Base-by-base conservation (phyloP, 2,329 filamentous ascomycete species). In the Penicillium corylophilum region DNA sequence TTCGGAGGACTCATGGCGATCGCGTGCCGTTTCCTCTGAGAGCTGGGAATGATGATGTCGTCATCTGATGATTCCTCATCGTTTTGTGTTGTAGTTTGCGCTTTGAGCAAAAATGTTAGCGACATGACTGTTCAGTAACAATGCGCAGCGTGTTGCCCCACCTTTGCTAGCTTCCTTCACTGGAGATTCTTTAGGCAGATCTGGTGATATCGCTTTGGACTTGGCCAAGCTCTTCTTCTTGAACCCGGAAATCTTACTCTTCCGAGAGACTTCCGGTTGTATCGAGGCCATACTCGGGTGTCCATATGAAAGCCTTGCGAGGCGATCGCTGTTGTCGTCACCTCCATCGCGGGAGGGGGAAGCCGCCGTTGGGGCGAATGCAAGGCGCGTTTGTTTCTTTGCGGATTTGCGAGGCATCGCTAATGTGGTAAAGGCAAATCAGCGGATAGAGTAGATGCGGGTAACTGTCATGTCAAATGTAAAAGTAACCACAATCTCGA, bases 321-420 rank as follows among this genome's bases (percentile, higher is more conserved):
- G 59, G 42, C 66, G 64, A 38, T 67, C 64, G 36, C 54, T 53
- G 15, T 64, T 56, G 3, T 58, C 58, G 2, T 59, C 56, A 15
- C 57, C 55, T 9, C 56, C 60, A 15, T 51, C 38, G 2, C 22
- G 42, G 5, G 54, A n/a, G 9, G 49, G 63, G 1, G 66, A 56
- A 12, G 68, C 63, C 28, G 65, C 52, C 13, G 70, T 48, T 20
- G 74, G 62, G 10, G 71, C 66, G 56, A 77, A 77, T n/a, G 71
- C 59, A 35, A 77, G 68, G 43, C 71, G 72, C 45, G 74, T 73
- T 61, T 77, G 75, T 58, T 71, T 71, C 56, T 69, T 70, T 40
- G 57, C 56, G 40, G 60, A 56, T 46, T 59, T 66, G 60, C 66
- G 65, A 53, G 68, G 64, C 69, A 71, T 71, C 10, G 23, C 44